These are phyloP conservation scores for Aegle marmelos DNA, from an alignment of 345 rosid genomes.

Conservation along the genomic window DNA sequence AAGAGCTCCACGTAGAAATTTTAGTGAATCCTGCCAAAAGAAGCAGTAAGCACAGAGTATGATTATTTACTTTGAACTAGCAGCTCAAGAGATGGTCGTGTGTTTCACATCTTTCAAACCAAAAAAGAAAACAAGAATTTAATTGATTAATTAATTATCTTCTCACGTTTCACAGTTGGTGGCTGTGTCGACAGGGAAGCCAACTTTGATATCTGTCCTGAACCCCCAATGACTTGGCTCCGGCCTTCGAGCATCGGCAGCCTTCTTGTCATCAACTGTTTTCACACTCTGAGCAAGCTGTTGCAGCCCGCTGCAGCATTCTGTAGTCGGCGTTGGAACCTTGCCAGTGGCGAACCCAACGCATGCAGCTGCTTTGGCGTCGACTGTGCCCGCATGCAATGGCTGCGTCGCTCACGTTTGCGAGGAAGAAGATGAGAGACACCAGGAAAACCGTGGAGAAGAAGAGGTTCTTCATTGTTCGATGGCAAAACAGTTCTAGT, in stretches of 20 bases:
- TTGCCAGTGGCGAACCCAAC: constrained; percentile 31
- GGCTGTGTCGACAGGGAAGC: constrained; percentile 33
- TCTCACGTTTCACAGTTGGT: constrained; percentile 35
- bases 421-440: constrained; percentile 17
- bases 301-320: constrained; percentile 31
- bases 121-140: too few species aligned
- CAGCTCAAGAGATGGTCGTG: not conserved
- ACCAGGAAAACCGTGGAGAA: constrained; percentile 8
- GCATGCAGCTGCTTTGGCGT: constrained; percentile 26
- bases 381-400: constrained; percentile 21
- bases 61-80: not conserved
- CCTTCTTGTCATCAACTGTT: constrained; percentile 33
- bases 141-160: too few species aligned
- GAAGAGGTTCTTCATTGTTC: constrained; percentile 18
- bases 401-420: constrained; percentile 11
- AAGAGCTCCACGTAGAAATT: not conserved
- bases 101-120: too few species aligned
- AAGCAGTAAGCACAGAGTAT: not conserved
- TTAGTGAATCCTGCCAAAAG: not conserved
- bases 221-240: constrained; percentile 20
- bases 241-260: constrained; percentile 31
- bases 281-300: constrained; percentile 24
- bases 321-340: not conserved
- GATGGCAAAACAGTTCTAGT: not conserved
- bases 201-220: constrained; percentile 38